Conservation (phyloP, 768 basidiomycete genomes). For the Panellus pusillus region DNA sequence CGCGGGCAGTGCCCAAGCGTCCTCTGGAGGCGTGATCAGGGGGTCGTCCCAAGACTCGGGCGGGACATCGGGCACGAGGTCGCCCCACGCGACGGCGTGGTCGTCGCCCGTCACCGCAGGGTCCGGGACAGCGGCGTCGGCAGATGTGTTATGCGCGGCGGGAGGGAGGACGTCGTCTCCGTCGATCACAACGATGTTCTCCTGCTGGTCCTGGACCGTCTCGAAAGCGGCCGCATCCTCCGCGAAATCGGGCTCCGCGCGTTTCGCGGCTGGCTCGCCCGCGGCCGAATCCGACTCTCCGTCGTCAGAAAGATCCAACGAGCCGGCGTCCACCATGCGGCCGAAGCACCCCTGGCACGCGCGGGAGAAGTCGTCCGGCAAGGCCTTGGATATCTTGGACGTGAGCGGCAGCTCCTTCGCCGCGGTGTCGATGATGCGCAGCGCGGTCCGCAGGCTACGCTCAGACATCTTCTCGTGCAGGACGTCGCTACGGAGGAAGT, state of each 20-base stretch:
- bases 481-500: slow-evolving; percentile 42
- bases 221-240: not conserved
- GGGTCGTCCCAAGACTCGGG: not conserved
- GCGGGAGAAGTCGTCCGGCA: not conserved
- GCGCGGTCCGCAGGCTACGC: not conserved
- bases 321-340: not conserved
- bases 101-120: too few species aligned
- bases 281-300: not conserved
- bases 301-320: not conserved
- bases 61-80: too few species aligned
- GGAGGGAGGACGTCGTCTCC: too few species aligned
- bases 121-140: too few species aligned
- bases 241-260: slow-evolving; percentile 9
- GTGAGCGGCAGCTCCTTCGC: slow-evolving; percentile 5
- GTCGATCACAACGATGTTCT: not conserved
- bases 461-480: slow-evolving; percentile 27
- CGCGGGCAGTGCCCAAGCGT: not conserved
- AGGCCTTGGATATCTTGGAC: not conserved
- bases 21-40: not conserved
- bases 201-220: not conserved
- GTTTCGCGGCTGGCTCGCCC: slow-evolving; percentile 14
- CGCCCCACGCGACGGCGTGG: too few species aligned
- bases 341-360: slow-evolving; percentile 2
- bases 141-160: too few species aligned
- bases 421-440: not conserved